A percentile compares a stretch with the other conserved stretches of the same genome.
phyloP scores from a whole-genome alignment of 164 flowering plant species.

The Stephania yunnanensis region DNA sequence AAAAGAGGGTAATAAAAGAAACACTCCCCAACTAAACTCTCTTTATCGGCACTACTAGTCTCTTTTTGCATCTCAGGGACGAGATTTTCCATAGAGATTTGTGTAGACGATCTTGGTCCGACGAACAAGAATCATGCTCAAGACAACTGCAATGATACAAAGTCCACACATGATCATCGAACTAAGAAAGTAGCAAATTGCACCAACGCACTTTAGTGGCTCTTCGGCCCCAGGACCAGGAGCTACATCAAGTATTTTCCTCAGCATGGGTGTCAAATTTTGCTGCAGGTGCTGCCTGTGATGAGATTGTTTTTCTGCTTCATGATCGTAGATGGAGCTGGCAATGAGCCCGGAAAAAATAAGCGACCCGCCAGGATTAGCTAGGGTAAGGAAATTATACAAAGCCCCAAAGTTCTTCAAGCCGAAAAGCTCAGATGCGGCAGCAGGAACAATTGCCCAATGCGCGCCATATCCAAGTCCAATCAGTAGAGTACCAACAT shows the following conservation, averaged over 20 bases:
- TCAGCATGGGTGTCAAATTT: slow-evolving; percentile 18
- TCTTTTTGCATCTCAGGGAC: slow-evolving; percentile 22
- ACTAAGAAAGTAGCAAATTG: slow-evolving; percentile 74
- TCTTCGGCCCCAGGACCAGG: slow-evolving; percentile 28
- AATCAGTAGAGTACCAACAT: slow-evolving; percentile 70
- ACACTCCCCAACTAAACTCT: neutral
- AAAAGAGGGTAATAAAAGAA: neutral
- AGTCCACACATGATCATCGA: slow-evolving; percentile 75
- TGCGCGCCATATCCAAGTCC: slow-evolving; percentile 99
- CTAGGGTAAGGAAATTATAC: slow-evolving; percentile 87
- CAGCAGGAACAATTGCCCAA: slow-evolving; percentile 95
- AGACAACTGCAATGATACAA: slow-evolving; percentile 62
- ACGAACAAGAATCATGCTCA: slow-evolving; percentile 75
- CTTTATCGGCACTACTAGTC: neutral
- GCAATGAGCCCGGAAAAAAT: slow-evolving; percentile 85
- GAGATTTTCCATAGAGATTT: slow-evolving; percentile 70
- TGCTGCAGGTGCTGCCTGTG: slow-evolving; percentile 13
- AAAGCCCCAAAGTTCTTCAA: slow-evolving; percentile 84
- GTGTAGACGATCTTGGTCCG: slow-evolving; percentile 76
- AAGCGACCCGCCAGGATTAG: slow-evolving; percentile 84
- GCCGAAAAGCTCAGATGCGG: slow-evolving; percentile 96
- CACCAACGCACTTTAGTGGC: slow-evolving; percentile 61
- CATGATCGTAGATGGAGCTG: slow-evolving; percentile 73
- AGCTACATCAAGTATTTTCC: slow-evolving; percentile 17
- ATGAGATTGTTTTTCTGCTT: slow-evolving; percentile 84